Base-by-base conservation (phyloP, 2,329 filamentous ascomycete genomes). In the Aspergillus spinulosporus region DNA sequence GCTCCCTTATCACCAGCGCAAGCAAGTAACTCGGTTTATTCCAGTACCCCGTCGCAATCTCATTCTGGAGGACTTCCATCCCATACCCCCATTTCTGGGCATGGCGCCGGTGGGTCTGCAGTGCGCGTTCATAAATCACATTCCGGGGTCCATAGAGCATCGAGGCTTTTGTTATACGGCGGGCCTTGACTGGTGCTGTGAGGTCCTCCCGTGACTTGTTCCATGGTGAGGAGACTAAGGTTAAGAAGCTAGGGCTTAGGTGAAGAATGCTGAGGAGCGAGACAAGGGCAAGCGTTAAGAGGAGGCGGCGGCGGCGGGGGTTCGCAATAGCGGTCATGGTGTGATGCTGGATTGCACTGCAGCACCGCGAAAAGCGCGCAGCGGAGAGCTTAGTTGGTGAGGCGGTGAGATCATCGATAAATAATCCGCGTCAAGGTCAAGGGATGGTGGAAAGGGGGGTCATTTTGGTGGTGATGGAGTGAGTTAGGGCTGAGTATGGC, bases 61-160 rank as follows among this genome's bases (percentile, higher is more conserved):
- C 60, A 31, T 69, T 60, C 31, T 69, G 62, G 34, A 76, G 61
- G 2, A 75, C 64, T 42, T 67, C 55, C 62, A 71, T 69, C n/a
- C 64, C 65, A 43, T 76, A 76, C 3, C 69, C 69, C 61, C 72
- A 69, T 43, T 65, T 53, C 39, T 65, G 53, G 9, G 71, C 70
- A 49, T 75, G 72, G 32, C 64, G 60, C 45, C 64, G 49, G 52
- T 76, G 73, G n/a, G 62, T 72, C 14, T 64, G 59, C 26, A 76
- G 58, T 4, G 72, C 73, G n/a, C 64, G 61, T 47, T 75, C 70
- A 52, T 73, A 75, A 15, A 72, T 60, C 7, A 64, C 47, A 39
- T 70, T 69, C 4, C 59, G 59, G 28, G 65, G 59, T n/a, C 69
- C 71, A 56, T 68, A 72, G 5, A 72, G 55, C 62, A 71, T 72